These are phyloP conservation scores for Parsonsia alboflavescens DNA, from an alignment of 257 asterid species.

Conservation along the genomic window DNA sequence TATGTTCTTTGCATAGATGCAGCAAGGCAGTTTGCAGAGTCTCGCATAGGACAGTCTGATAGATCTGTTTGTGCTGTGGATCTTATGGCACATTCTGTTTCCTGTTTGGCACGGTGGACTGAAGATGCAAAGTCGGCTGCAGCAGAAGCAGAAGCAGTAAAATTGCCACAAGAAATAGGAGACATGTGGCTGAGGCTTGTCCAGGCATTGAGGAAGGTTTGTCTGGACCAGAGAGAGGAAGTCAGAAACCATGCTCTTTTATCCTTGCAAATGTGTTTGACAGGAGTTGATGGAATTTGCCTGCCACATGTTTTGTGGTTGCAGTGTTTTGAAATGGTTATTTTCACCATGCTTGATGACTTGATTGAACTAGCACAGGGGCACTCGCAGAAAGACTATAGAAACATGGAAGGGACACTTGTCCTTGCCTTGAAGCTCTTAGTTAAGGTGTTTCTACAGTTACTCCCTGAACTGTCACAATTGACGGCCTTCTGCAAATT, in stretches of 20 bases:
- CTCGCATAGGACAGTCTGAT: constrained; percentile 87
- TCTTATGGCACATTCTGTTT: constrained; percentile 67
- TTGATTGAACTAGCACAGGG: constrained; percentile 83
- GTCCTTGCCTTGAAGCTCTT: constrained; percentile 77
- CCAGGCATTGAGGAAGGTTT: constrained; percentile 83
- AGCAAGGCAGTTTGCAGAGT: constrained; percentile 91
- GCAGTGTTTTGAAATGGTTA: constrained; percentile 82
- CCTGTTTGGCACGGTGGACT: constrained; percentile 72
- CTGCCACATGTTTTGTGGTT: constrained; percentile 65
- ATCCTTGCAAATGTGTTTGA: constrained; percentile 66
- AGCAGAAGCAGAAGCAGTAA: constrained; percentile 59
- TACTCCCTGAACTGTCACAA: constrained; percentile 50
- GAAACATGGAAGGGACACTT: constrained; percentile 86
- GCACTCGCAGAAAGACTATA: constrained; percentile 75
- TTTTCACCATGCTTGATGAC: constrained; percentile 84
- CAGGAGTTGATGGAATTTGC: constrained; percentile 59
- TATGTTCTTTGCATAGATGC: constrained; percentile 68
- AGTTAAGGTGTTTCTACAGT: constrained; percentile 51
- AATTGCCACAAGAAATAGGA: constrained; percentile 72
- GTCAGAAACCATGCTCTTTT: constrained; percentile 82
- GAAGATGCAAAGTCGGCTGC: constrained; percentile 64
- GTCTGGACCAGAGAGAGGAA: constrained; percentile 94
- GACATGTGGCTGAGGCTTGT: constrained; percentile 96
- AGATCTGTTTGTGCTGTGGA: constrained; percentile 74
- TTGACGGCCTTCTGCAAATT: constrained; percentile 74